Percentiles rank a stretch among this genome's conserved stretches.
Evolutionary conservation across 352 stramenopile genomes (phyloP).

Genomic region (Pythium vanterpoolii): DNA sequence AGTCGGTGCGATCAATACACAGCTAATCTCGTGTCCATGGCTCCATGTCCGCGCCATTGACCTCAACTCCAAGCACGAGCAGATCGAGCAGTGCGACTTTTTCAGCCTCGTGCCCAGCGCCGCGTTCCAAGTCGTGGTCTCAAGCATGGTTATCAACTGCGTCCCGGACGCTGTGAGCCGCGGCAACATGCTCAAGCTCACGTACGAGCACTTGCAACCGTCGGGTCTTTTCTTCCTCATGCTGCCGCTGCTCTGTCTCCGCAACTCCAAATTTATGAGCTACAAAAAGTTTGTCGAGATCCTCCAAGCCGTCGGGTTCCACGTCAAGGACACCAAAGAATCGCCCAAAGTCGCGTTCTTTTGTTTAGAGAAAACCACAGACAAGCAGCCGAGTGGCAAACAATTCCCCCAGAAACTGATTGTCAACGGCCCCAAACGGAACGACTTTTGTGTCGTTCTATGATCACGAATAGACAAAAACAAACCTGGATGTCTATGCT

Average conservation of each 20-base stretch:
- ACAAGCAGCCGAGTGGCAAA: slow-evolving; percentile 13
- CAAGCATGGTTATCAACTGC: slow-evolving; percentile 95
- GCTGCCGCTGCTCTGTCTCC: slow-evolving; percentile 70
- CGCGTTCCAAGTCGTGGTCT: slow-evolving; percentile 91
- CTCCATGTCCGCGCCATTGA: slow-evolving; percentile 94
- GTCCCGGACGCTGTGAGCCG: slow-evolving; percentile 88
- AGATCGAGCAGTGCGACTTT: slow-evolving; percentile 92
- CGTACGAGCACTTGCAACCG: slow-evolving; percentile 52
- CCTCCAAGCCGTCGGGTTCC: slow-evolving; percentile 66
- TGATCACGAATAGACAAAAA: slow-evolving; percentile 19
- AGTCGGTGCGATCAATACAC: slow-evolving; percentile 96
- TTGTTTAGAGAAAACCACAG: slow-evolving; percentile 51
- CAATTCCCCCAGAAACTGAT: slow-evolving; percentile 51
- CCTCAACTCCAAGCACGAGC: slow-evolving; percentile 88
- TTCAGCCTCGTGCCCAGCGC: slow-evolving; percentile 69
- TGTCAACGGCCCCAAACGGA: slow-evolving; percentile 48
- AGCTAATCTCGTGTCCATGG: slow-evolving; percentile 92
- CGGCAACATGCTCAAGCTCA: slow-evolving; percentile 71
- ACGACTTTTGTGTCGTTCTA: slow-evolving; percentile 65
- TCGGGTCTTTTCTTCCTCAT: slow-evolving; percentile 68
- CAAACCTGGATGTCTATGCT: slow-evolving; percentile 12
- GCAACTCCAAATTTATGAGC: slow-evolving; percentile 77
- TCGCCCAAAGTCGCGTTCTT: slow-evolving; percentile 83
- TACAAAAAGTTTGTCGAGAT: slow-evolving; percentile 64
- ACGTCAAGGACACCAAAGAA: slow-evolving; percentile 66